Base-by-base conservation (phyloP, 495 filamentous ascomycete genomes). In the Astrocystis sublimbata region DNA sequence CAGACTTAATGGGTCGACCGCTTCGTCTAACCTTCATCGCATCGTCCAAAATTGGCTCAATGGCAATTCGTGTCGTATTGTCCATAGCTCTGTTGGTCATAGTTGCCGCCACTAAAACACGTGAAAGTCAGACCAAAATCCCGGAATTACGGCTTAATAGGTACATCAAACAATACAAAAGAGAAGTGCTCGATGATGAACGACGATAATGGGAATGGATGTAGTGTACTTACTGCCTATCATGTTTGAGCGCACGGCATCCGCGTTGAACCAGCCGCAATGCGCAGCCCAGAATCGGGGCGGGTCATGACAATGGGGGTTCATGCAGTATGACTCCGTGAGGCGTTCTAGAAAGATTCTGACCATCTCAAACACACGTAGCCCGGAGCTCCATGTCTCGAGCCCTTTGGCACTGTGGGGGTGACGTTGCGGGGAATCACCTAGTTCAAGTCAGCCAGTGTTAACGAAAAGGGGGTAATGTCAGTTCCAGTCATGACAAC, bases 201-300 rank as follows among this genome's bases (percentile, higher is more conserved):
- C 21, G 15, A 23, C 17, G 13, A 6, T 3, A 3, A 43, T 2
- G n/a, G 3, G 40, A 26, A 31, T 42, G 5, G 10, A 9, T 6
- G 17, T 10, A 4, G 30, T 26, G 26, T 3, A 50, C 45, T 1
- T 60, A 53, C 58, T 31, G 35, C 66, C 66, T 6, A 67, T 65
- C 68, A 71, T 68, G 12, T 63, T 54, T 3, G 35, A 8, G 2
- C 68, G 61, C 28, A 68, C 66, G 5, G 31, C 15, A 15, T 68
- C 68, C 12, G 55, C 50, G 45, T 67, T 61, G 30, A 71, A 71
- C 46, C 38, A 71, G 6, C 62, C 64, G 9, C 3, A 13, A 4
- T 50, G 17, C 3, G 51, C 24, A 3, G 0, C 21, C 61, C 61
- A 68, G 19, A 68, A 56, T 0, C 0, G 15, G 5, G 0, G 8